These are phyloP conservation scores for Malassezia psittaci DNA, from an alignment of 1,284 basidiomycete species.

Conservation along the genomic window DNA sequence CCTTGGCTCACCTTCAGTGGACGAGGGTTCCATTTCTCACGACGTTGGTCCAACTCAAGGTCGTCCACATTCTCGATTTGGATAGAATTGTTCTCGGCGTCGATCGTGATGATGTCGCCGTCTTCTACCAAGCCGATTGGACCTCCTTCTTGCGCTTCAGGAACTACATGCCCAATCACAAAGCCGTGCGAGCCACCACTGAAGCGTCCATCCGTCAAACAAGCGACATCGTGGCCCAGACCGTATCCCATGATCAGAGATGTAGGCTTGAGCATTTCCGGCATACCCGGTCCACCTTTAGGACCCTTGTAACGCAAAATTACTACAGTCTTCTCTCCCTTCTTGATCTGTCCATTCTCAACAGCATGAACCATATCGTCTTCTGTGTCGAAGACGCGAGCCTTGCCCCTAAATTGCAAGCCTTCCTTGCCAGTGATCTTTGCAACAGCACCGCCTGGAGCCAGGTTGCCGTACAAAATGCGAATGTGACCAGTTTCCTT, in stretches of 20 bases:
- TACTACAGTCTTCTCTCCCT: constrained; percentile 47
- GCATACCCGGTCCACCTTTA: constrained; percentile 73
- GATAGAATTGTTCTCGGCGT: constrained; percentile 66
- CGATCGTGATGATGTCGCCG: constrained; percentile 73
- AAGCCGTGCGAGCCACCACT: constrained; percentile 65
- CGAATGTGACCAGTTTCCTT: constrained; percentile 44
- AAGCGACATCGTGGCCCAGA: constrained; percentile 74
- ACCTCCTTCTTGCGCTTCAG: constrained; percentile 79
- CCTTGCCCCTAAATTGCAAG: constrained; percentile 41
- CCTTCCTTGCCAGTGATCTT: constrained; percentile 48
- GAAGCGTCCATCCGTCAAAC: constrained; percentile 93
- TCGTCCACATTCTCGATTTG: constrained; percentile 59
- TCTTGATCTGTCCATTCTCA: constrained; percentile 37
- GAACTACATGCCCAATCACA: constrained; percentile 83
- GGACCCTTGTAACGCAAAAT: constrained; percentile 47
- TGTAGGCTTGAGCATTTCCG: constrained; percentile 72
- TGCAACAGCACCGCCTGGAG: constrained; percentile 44
- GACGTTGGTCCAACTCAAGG: constrained; percentile 62
- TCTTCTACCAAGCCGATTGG: constrained; percentile 80
- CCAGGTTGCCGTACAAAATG: constrained; percentile 44
- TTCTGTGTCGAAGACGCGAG: constrained; percentile 46
- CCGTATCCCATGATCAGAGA: constrained; percentile 62
- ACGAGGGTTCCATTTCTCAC: constrained; percentile 63
- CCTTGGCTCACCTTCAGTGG: constrained; percentile 75
- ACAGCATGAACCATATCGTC: constrained; percentile 44